Evolutionary conservation across 306 rosid species (phyloP).

Genomic region (Gillenia trifoliata): DNA sequence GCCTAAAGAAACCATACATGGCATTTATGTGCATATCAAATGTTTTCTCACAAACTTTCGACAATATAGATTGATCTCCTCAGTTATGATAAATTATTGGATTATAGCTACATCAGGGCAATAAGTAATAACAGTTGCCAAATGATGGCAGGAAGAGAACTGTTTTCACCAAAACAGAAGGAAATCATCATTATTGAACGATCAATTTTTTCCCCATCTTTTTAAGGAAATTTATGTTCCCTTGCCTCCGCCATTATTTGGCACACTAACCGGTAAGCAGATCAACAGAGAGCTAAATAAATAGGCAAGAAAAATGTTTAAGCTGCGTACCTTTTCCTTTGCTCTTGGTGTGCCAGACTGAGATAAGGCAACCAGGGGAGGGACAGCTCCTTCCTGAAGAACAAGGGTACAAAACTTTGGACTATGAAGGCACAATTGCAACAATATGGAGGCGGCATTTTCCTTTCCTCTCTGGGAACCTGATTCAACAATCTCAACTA

Average conservation of each 20-base stretch:
- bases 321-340: conserved; percentile 75
- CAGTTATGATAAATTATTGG: background rate
- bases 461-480: conserved; percentile 93
- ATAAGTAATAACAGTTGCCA: background rate
- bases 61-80: background rate
- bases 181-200: background rate
- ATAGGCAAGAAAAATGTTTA: conserved; percentile 4
- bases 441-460: conserved; percentile 75
- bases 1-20: background rate
- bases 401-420: conserved; percentile 70
- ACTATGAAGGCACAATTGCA: conserved; percentile 85
- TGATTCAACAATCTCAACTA: conserved; percentile 77
- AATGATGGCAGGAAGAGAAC: conserved; percentile 4
- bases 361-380: conserved; percentile 87
- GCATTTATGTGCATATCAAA: background rate
- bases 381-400: conserved; percentile 98
- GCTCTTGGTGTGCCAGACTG: conserved; percentile 91
- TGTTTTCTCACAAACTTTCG: background rate
- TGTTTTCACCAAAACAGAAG: background rate
- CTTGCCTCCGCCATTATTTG: background rate
- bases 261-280: background rate
- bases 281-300: background rate
- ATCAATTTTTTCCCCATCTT: background rate
- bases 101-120: background rate
- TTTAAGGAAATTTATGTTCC: background rate